These are phyloP conservation scores for Pseudonectria foliicola DNA, from an alignment of 2,329 filamentous ascomycete species.

Conservation along the genomic window DNA sequence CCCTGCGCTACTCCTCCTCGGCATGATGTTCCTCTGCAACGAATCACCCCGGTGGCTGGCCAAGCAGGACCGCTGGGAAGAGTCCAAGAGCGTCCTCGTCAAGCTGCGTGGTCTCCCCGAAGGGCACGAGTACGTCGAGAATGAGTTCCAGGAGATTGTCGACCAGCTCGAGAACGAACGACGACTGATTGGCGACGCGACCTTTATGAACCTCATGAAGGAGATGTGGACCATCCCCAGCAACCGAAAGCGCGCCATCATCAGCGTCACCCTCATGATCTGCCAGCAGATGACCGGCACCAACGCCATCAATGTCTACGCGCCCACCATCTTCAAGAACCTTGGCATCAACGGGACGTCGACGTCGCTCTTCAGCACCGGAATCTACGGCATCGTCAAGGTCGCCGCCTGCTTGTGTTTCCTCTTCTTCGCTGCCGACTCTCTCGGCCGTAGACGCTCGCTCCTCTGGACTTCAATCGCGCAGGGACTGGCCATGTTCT, in stretches of 20 bases:
- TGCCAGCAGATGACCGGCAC: conserved; percentile 34
- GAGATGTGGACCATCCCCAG: conserved; percentile 25
- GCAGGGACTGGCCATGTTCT: conserved; percentile 32
- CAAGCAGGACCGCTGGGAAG: conserved; percentile 50
- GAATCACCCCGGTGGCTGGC: conserved; percentile 56
- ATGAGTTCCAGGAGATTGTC: conserved; percentile 51
- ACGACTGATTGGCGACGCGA: conserved; percentile 4
- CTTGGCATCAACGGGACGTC: conserved; percentile 28
- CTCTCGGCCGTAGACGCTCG: conserved; percentile 39
- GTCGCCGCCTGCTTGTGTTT: conserved; percentile 31
- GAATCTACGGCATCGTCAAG: conserved; percentile 34
- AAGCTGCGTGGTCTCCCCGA: conserved; percentile 28
- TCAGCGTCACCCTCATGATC: conserved; percentile 47
- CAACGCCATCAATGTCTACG: conserved; percentile 56
- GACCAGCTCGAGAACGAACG: conserved; percentile 45
- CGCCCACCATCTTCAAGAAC: conserved; percentile 29
- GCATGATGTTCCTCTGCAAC: conserved; percentile 50
- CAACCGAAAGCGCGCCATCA: conserved; percentile 23
- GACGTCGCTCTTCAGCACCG: conserved; percentile 30
- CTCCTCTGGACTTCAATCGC: conserved; percentile 34
- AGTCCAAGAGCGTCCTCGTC: conserved; percentile 26
- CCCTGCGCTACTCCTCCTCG: conserved; percentile 45
- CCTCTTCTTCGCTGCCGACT: conserved; percentile 40
- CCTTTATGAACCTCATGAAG: conserved; percentile 9
- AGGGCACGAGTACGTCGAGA: conserved; percentile 30